A percentile compares a stretch with the other conserved stretches of the same genome.
Evolutionary conservation across 331 rosid genomes (phyloP).

Genomic region (Ulmus americana): DNA sequence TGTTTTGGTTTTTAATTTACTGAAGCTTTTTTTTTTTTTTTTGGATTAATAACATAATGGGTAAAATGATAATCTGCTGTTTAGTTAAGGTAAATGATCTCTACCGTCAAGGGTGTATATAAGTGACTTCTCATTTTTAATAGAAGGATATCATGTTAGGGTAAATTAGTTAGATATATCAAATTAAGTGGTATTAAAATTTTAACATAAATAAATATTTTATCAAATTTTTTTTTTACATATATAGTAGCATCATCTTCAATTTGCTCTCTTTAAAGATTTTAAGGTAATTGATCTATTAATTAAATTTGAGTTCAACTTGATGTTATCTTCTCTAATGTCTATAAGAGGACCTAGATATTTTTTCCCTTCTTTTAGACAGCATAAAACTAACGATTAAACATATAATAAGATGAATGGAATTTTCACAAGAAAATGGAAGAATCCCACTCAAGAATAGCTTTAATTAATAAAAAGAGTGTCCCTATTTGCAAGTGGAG

Average conservation of each 20-base stretch:
- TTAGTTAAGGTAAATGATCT: too few relatives aligned
- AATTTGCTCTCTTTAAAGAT: neutral
- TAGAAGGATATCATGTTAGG: too few relatives aligned
- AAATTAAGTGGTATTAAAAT: too few relatives aligned
- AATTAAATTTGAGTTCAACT: neutral
- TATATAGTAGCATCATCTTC: too few relatives aligned
- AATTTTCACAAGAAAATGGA: conserved; percentile 9
- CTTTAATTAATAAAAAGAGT: conserved; percentile 23
- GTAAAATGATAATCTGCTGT: too few relatives aligned
- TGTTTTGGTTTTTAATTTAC: too few relatives aligned
- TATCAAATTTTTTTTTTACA: neutral
- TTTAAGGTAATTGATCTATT: neutral
- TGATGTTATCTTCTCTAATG: neutral
- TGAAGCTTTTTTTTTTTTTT: too few relatives aligned
- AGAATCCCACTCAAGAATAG: conserved; percentile 18
- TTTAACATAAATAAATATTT: too few relatives aligned
- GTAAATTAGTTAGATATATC: too few relatives aligned
- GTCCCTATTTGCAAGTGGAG: conserved; percentile 42
- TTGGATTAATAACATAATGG: too few relatives aligned
- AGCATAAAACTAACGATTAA: neutral
- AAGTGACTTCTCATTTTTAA: too few relatives aligned
- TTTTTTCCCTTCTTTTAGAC: neutral
- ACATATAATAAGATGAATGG: conserved; percentile 6
- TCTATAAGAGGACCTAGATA: conserved; percentile 8
- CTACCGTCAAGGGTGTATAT: too few relatives aligned